Conservation (phyloP, 805 yeast species). For the Wickerhamomyces subpelliculosus region DNA sequence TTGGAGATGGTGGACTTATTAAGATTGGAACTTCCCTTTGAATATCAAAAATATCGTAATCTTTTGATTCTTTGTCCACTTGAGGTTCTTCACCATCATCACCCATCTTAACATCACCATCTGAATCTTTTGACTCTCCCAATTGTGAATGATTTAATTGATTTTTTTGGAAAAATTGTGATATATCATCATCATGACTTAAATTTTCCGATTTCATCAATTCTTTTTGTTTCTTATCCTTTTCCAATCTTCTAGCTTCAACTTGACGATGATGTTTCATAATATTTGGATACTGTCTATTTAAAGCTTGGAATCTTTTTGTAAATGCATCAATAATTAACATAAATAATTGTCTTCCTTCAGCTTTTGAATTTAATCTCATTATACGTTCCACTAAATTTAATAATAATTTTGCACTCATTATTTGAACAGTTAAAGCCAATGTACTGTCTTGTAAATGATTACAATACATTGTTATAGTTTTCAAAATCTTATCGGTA, state of each 20-base stretch:
- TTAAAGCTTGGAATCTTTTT: constrained; percentile 69
- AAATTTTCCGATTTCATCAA: constrained; percentile 25
- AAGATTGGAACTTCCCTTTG: constrained; percentile 52
- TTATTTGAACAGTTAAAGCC: constrained; percentile 86
- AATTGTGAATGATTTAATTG: no score
- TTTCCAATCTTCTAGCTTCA: constrained; percentile 35
- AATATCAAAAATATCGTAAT: constrained; percentile 37
- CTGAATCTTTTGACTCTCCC: neutral
- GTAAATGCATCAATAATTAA: constrained; percentile 84
- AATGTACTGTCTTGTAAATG: constrained; percentile 75
- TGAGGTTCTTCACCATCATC: constrained; percentile 25
- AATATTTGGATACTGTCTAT: constrained; percentile 62
- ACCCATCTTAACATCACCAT: constrained; percentile 8
- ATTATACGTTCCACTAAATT: constrained; percentile 85
- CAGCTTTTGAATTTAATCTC: constrained; percentile 73
- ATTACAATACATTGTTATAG: constrained; percentile 75
- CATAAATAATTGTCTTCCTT: constrained; percentile 71
- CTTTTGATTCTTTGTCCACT: constrained; percentile 2
- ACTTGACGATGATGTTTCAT: constrained; percentile 53
- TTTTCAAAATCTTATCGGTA: constrained; percentile 78
- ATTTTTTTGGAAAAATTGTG: constrained; percentile 20
- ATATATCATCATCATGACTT: constrained; percentile 32
- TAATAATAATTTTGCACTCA: constrained; percentile 87
- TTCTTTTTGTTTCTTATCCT: constrained; percentile 34
- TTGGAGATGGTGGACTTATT: constrained; percentile 39